These are phyloP conservation scores for Crithidia expoeki DNA, from an alignment of 208 protist genomes.

Conservation along the genomic window DNA sequence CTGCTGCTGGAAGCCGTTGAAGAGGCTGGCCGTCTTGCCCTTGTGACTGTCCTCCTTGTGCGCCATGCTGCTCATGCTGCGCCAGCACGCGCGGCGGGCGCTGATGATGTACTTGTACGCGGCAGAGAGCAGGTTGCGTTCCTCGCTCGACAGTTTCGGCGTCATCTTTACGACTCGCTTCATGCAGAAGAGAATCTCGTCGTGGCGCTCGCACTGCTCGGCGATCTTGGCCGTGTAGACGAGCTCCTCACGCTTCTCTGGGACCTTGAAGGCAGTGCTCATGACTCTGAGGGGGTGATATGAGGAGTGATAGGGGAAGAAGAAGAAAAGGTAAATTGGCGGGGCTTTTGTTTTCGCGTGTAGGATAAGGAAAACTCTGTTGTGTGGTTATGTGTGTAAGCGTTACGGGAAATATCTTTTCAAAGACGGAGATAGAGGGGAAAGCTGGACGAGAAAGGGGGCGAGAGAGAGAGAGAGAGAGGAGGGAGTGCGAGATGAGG, in stretches of 20 bases:
- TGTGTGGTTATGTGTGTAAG: not conserved
- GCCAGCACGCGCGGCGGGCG: slow-evolving; percentile 97
- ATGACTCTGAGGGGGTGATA: slow-evolving; percentile 15
- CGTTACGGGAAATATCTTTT: no score
- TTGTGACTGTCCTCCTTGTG: slow-evolving; percentile 94
- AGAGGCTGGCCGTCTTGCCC: slow-evolving; percentile 90
- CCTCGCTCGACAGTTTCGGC: slow-evolving; percentile 97
- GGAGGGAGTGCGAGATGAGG: no score
- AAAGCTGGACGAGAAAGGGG: no score
- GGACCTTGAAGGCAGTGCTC: slow-evolving; percentile 64
- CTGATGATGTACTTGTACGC: slow-evolving; percentile 99
- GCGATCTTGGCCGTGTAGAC: slow-evolving; percentile 97
- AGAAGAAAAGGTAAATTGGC: slow-evolving; percentile 6
- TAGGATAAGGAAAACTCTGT: not conserved
- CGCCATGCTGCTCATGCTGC: slow-evolving; percentile 98
- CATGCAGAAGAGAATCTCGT: slow-evolving; percentile 99
- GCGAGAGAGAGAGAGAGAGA: slow-evolving; percentile 4
- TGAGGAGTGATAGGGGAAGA: slow-evolving; percentile 12
- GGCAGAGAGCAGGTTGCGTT: slow-evolving; percentile 99
- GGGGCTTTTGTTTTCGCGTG: not conserved
- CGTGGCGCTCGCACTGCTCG: slow-evolving; percentile 99
- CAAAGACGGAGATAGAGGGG: no score
- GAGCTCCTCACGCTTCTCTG: slow-evolving; percentile 93
- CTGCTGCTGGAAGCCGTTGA: slow-evolving; percentile 95
- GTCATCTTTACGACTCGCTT: slow-evolving; percentile 96